A percentile compares a stretch with the other conserved stretches of the same genome.
Evolutionary conservation across 208 protist species (phyloP).

Genomic region (Crithidia sp.): DNA sequence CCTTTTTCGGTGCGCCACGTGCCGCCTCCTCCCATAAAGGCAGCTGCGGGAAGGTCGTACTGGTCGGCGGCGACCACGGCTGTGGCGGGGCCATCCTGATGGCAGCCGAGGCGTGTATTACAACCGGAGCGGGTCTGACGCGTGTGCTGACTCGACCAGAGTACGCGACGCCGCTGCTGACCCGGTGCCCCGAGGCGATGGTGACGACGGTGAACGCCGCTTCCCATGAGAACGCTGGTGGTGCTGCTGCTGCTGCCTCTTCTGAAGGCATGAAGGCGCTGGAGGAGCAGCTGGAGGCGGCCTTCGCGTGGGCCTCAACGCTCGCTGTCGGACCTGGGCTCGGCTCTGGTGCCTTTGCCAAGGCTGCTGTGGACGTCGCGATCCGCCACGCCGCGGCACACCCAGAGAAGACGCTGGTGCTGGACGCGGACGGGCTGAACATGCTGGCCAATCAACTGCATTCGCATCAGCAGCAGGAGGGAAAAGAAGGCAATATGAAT

Average conservation of each 20-base stretch:
- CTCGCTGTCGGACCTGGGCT: slow-evolving; percentile 77
- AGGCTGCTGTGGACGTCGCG: slow-evolving; percentile 27
- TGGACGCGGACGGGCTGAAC: slow-evolving; percentile 83
- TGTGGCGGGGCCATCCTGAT: slow-evolving; percentile 82
- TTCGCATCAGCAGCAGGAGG: neutral
- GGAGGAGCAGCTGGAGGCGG: slow-evolving; percentile 26
- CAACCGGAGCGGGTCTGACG: slow-evolving; percentile 65
- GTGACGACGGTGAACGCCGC: slow-evolving; percentile 11
- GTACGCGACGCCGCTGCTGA: slow-evolving; percentile 66
- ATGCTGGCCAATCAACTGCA: slow-evolving; percentile 33
- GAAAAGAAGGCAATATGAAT: neutral
- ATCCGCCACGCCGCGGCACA: slow-evolving; percentile 37
- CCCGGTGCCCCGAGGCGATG: slow-evolving; percentile 86
- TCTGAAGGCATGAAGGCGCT: neutral
- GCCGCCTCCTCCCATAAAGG: slow-evolving; percentile 67
- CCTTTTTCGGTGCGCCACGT: slow-evolving; percentile 44
- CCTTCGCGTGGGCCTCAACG: slow-evolving; percentile 56
- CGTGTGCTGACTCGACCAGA: slow-evolving; percentile 63
- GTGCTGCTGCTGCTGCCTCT: too few relatives aligned
- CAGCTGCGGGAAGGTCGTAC: slow-evolving; percentile 58
- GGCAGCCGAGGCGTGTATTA: slow-evolving; percentile 74
- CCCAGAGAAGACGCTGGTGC: slow-evolving; percentile 54
- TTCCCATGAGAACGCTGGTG: neutral
- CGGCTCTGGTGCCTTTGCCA: slow-evolving; percentile 47
- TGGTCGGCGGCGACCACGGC: slow-evolving; percentile 75